A percentile compares a stretch with the other conserved stretches of the same genome.
Evolutionary conservation across 1,284 basidiomycete genomes (phyloP).

Genomic region (Takashimella koratensis): DNA sequence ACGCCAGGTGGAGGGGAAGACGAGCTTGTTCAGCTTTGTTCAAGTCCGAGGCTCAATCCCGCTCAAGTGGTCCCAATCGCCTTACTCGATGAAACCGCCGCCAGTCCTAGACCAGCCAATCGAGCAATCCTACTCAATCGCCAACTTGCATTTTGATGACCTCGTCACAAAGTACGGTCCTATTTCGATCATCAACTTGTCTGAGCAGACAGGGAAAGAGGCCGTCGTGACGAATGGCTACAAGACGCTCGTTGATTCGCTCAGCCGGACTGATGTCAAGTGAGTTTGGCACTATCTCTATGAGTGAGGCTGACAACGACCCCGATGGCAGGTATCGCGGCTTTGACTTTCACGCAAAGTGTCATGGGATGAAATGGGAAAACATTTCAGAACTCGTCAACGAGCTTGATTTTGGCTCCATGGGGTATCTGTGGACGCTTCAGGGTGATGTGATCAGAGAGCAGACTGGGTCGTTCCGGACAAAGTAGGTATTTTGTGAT

Average conservation of each 20-base stretch:
- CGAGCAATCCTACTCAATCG: conserved; percentile 65
- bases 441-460: conserved; percentile 66
- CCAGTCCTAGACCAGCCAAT: conserved; percentile 75
- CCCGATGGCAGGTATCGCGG: conserved; percentile 30
- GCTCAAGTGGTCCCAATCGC: conserved; percentile 75
- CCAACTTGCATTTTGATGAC: conserved; percentile 71
- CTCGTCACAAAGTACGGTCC: conserved; percentile 69
- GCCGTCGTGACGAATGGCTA: conserved; percentile 74
- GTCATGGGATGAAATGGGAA: conserved; percentile 60
- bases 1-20: conserved; percentile 55
- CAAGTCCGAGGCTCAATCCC: conserved; percentile 89
- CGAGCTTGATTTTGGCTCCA: conserved; percentile 69
- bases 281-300: too few relatives aligned
- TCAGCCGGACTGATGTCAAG: conserved; percentile 61
- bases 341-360: conserved; percentile 90
- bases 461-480: conserved; percentile 77
- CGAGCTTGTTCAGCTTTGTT: conserved; percentile 79
- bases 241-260: conserved; percentile 61
- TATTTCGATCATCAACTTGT: conserved; percentile 77
- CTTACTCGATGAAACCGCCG: conserved; percentile 76
- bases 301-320: neutral
- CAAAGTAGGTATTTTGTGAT: conserved; percentile 39
- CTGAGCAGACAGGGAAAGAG: conserved; percentile 88
- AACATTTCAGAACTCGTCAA: conserved; percentile 77
- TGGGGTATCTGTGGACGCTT: conserved; percentile 86